Conservation (phyloP, 306 rosid species). For the Gastrolobium villosum region DNA sequence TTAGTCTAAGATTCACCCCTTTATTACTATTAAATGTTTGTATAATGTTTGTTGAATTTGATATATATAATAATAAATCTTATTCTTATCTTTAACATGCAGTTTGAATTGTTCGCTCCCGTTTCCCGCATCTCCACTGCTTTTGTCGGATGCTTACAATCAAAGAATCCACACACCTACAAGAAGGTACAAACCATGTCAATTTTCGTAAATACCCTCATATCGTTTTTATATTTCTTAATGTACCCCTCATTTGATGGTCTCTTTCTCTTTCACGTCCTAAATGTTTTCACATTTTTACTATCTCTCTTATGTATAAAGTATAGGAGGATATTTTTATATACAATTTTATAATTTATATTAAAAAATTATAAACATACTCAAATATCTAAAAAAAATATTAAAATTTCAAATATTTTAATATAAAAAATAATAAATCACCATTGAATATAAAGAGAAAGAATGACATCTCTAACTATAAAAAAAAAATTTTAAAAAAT, state of each 20-base stretch:
- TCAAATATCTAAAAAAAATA: no score
- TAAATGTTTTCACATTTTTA: not conserved
- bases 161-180: constrained; percentile 60
- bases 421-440: no score
- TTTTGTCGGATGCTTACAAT: constrained; percentile 75
- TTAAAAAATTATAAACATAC: no score
- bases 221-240: not conserved
- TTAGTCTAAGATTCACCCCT: constrained; percentile 51
- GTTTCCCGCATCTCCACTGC: constrained; percentile 70
- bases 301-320: not conserved
- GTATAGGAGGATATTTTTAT: no score
- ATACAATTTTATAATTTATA: no score
- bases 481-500: no score
- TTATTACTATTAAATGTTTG: constrained; percentile 25
- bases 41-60: constrained; percentile 22
- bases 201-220: constrained; percentile 27
- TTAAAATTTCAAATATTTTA: no score
- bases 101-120: constrained; percentile 66
- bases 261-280: not conserved
- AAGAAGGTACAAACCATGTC: not conserved
- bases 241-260: not conserved
- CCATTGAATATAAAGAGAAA: no score
- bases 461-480: no score
- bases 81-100: constrained; percentile 56
- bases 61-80: constrained; percentile 25